These are phyloP conservation scores for Fraxinus greggii DNA, from an alignment of 305 asterid genomes.

Conservation along the genomic window DNA sequence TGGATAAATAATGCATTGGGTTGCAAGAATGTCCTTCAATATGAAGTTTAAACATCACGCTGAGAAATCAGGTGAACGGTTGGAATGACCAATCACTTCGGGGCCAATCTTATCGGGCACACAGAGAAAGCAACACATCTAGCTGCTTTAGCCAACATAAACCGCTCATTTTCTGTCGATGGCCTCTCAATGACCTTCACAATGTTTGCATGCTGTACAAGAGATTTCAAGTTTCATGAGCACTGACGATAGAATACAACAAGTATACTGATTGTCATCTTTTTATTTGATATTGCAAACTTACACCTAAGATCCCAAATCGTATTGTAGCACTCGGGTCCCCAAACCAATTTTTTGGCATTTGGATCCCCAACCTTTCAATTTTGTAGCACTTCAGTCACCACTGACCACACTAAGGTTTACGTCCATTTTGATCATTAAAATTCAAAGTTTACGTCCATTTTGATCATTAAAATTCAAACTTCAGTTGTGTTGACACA, in stretches of 20 bases:
- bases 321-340: neutral
- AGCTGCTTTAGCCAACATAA: constrained; percentile 93
- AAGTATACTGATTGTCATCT: neutral
- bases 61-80: neutral
- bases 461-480: too few species aligned
- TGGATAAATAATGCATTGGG: neutral
- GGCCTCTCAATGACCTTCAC: constrained; percentile 93
- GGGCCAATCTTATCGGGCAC: constrained; percentile 76
- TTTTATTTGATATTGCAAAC: neutral
- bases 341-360: neutral
- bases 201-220: constrained; percentile 71
- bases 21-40: neutral
- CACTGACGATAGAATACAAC: neutral
- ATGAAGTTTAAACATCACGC: neutral
- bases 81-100: constrained; percentile 45
- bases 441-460: too few species aligned
- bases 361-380: neutral
- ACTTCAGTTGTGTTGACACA: too few species aligned
- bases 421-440: too few species aligned
- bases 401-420: too few species aligned
- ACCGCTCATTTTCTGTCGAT: constrained; percentile 88
- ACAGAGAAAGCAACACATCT: constrained; percentile 80
- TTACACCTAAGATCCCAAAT: neutral
- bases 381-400: neutral
- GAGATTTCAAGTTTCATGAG: constrained; percentile 1